These are phyloP conservation scores for Anisodus tanguticus DNA, from an alignment of 257 asterid species.

Conservation along the genomic window DNA sequence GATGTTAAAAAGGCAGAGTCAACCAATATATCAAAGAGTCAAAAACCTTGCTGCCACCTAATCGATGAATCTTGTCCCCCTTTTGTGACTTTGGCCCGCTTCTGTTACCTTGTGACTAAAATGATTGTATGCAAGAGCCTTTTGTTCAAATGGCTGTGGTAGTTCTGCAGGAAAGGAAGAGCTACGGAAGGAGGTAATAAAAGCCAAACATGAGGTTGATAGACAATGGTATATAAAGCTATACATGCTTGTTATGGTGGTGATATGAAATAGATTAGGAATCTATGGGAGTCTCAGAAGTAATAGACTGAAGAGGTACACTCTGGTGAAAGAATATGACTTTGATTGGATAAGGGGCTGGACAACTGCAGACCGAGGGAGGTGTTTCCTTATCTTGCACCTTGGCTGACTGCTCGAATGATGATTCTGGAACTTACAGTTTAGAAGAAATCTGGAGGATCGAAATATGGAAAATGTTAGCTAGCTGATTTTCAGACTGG, in stretches of 20 bases:
- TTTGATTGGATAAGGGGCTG: background rate
- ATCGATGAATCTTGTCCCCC: too few relatives aligned
- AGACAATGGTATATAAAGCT: background rate
- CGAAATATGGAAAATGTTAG: background rate
- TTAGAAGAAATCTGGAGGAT: background rate
- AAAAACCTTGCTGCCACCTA: too few relatives aligned
- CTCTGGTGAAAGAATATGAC: background rate
- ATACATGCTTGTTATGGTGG: background rate
- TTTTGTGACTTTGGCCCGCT: too few relatives aligned
- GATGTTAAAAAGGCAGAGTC: too few relatives aligned
- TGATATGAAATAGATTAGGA: background rate
- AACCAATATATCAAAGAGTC: too few relatives aligned
- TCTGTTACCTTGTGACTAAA: too few relatives aligned
- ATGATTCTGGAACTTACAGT: background rate
- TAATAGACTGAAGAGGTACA: background rate
- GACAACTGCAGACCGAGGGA: background rate
- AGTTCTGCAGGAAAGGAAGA: background rate
- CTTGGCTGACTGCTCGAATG: background rate
- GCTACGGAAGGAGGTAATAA: background rate
- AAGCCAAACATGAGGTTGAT: background rate
- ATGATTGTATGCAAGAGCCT: background rate
- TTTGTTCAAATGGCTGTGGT: background rate
- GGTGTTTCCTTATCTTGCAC: background rate
- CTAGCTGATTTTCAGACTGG: background rate
- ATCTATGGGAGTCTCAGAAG: background rate